These are phyloP conservation scores for Melaleuca quinquenervia DNA, from an alignment of 345 rosid species.

Conservation along the genomic window DNA sequence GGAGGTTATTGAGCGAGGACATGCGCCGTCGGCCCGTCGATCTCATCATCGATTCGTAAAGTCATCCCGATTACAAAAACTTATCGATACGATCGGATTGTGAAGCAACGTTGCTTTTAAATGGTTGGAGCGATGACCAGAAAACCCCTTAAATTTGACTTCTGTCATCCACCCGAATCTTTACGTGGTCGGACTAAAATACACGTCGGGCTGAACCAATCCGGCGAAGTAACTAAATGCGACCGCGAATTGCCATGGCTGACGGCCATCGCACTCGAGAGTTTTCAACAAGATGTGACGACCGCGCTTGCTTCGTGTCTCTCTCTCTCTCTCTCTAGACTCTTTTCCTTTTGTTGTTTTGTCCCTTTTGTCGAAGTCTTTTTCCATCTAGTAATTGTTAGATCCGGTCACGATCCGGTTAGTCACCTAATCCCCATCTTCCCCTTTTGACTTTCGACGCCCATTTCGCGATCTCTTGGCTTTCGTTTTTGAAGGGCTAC, in stretches of 20 bases:
- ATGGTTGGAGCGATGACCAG: not conserved
- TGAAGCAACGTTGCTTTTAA: not conserved
- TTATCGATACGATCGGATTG: not conserved
- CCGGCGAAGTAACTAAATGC: not conserved
- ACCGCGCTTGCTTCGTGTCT: not conserved
- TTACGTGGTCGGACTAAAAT: not conserved
- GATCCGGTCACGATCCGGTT: not conserved
- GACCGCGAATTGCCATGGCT: not conserved
- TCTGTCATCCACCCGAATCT: not conserved
- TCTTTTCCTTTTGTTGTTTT: not conserved
- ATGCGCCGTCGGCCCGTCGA: too few relatives aligned
- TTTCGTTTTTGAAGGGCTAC: not conserved
- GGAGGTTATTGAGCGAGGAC: too few relatives aligned
- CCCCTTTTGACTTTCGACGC: not conserved
- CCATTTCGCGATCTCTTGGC: not conserved
- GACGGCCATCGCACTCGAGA: not conserved
- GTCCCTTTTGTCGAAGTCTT: not conserved
- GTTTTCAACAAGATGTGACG: not conserved
- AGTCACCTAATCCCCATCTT: not conserved
- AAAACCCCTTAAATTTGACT: not conserved
- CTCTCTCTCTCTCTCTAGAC: not conserved
- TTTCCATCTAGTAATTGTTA: not conserved
- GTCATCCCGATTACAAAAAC: not conserved
- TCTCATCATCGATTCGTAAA: not conserved
- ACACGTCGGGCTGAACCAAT: not conserved